Conservation (phyloP, 441 rosid genomes). For the Pelargonium myrrhifolium region DNA sequence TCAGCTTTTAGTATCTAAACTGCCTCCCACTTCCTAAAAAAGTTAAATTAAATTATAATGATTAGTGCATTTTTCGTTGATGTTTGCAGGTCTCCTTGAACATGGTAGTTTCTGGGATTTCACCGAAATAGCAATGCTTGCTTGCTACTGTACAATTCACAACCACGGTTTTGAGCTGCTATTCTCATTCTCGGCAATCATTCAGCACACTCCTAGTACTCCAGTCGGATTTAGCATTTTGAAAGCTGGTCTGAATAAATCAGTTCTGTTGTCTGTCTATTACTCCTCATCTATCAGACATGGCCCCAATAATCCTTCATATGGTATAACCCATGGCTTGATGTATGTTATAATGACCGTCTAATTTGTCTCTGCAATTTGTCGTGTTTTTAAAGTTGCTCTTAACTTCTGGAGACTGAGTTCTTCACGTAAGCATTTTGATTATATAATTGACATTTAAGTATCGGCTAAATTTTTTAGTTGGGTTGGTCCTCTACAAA, state of each 20-base stretch:
- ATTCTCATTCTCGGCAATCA: slow-evolving; percentile 89
- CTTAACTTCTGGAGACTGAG: slow-evolving; percentile 10
- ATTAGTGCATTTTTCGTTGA: background rate
- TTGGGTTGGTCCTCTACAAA: too few species aligned
- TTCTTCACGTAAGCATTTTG: background rate
- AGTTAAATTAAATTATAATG: background rate
- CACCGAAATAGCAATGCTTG: slow-evolving; percentile 91
- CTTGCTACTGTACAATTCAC: slow-evolving; percentile 93
- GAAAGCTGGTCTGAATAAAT: slow-evolving; percentile 97
- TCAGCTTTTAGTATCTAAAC: background rate
- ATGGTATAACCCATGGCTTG: slow-evolving; percentile 52
- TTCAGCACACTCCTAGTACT: slow-evolving; percentile 83
- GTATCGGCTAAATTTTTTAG: too few species aligned
- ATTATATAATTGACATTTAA: too few species aligned
- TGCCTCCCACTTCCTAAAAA: background rate
- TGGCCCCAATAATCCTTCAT: slow-evolving; percentile 51
- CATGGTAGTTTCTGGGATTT: slow-evolving; percentile 80
- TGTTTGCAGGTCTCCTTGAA: slow-evolving; percentile 77
- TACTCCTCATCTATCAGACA: slow-evolving; percentile 51
- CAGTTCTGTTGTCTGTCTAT: slow-evolving; percentile 92
- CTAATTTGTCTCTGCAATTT: slow-evolving; percentile 8
- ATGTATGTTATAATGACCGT: slow-evolving; percentile 17
- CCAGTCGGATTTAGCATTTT: slow-evolving; percentile 95
- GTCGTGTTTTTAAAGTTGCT: slow-evolving; percentile 2
- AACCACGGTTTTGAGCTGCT: slow-evolving; percentile 94